A percentile compares a stretch with the other conserved stretches of the same genome.
These are phyloP conservation scores for Syzygium syzygioides DNA, from an alignment of 441 rosid genomes.

Conservation along the genomic window DNA sequence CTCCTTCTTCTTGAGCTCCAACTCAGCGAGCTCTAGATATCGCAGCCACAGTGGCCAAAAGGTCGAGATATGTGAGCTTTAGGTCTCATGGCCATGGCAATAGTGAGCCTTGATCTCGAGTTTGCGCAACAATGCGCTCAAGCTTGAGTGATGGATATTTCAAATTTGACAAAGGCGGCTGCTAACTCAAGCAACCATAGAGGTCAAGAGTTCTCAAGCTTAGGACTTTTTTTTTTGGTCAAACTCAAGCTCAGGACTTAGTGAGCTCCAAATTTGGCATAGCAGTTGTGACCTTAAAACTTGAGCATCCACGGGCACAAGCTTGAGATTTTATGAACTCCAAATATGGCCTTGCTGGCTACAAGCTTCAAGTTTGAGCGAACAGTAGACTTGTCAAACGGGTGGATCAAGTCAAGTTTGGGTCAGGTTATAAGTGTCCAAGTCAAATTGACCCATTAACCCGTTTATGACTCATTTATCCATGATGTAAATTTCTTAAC, in stretches of 20 bases:
- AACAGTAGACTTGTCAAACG: too few relatives aligned
- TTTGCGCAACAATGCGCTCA: neutral
- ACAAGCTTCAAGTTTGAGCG: neutral
- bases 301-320: neutral
- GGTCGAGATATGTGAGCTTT: neutral
- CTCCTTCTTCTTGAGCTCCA: neutral
- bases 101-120: neutral
- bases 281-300: neutral
- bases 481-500: too few relatives aligned
- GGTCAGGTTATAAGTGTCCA: too few relatives aligned
- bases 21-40: neutral
- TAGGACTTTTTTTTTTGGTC: neutral
- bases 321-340: neutral
- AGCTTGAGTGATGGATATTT: neutral
- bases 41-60: neutral
- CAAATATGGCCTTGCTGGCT: neutral
- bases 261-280: neutral
- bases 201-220: neutral
- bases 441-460: too few relatives aligned
- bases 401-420: too few relatives aligned
- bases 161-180: neutral
- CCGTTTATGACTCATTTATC: too few relatives aligned
- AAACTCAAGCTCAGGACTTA: neutral
- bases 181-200: neutral
- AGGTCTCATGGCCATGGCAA: neutral